phyloP scores from a whole-genome alignment of 805 yeast species.

The Yarrowia sp. region DNA sequence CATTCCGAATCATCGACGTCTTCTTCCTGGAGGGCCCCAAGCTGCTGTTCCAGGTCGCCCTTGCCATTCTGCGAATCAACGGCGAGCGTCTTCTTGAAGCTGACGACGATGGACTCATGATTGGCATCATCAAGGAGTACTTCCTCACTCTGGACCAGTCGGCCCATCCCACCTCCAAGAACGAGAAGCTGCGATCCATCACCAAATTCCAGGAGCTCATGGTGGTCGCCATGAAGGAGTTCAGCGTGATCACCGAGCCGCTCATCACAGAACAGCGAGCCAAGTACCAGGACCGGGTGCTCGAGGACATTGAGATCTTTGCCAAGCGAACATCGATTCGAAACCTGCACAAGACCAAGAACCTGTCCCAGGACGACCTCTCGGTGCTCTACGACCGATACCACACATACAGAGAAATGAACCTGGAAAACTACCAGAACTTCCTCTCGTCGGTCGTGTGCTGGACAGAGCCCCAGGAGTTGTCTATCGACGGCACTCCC shows the following conservation, averaged over 20 bases:
- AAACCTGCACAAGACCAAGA: constrained; percentile 76
- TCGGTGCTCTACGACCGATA: constrained; percentile 84
- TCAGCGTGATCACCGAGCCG: constrained; percentile 77
- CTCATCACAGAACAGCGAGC: constrained; percentile 71
- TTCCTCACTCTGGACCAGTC: constrained; percentile 78
- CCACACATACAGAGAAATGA: constrained; percentile 68
- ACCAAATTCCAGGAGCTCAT: constrained; percentile 88
- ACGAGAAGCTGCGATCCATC: constrained; percentile 67
- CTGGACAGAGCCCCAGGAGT: constrained; percentile 58
- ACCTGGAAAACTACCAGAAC: constrained; percentile 68
- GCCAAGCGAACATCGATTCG: constrained; percentile 91
- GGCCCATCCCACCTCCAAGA: constrained; percentile 74
- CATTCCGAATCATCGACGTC: constrained; percentile 88
- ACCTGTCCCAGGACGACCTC: constrained; percentile 63
- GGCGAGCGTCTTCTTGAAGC: constrained; percentile 82
- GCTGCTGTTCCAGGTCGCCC: constrained; percentile 88
- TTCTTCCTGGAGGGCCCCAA: constrained; percentile 89
- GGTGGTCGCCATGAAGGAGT: constrained; percentile 92
- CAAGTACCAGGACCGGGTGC: constrained; percentile 75
- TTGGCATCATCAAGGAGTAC: constrained; percentile 81
- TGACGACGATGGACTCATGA: constrained; percentile 91
- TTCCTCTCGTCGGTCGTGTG: constrained; percentile 83
- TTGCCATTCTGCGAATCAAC: constrained; percentile 86
- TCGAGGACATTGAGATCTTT: constrained; percentile 85
- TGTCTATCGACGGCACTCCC: constrained; percentile 43